Evolutionary conservation across 768 basidiomycete genomes (phyloP), one percentile per base, ranked within the genome.

Genomic region (Pleurotus eryngii): DNA sequence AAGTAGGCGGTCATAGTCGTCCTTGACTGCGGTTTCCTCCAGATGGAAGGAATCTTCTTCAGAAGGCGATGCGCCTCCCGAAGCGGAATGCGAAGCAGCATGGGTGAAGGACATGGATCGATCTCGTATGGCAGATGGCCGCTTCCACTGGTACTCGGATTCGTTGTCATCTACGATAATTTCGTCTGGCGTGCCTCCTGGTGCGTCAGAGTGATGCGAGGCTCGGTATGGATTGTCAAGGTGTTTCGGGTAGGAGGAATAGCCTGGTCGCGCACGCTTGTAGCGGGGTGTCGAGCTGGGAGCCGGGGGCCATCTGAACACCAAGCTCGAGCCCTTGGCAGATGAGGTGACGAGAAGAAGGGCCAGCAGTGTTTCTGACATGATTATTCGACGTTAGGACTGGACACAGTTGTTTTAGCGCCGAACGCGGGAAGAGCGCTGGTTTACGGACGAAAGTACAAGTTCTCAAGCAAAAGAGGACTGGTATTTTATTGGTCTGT

Each of bases 331-430:
- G 24, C 89, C 91, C 65, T 86, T 90, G 5, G 90, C 86, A 7
- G 92, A 94, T 11, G 87, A 86, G 4, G 91, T 91, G 43, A 93
- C 90, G 37, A 97, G 82, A 3, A 95, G 72, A 59, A 96, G 77
- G 8, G 91, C 87, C 47, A 95, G 75, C 30, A 97, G 80, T 2
- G 86, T 85, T 70, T 90, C 87, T 40, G 87, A 86, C 89, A 91
- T 90, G 24, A 4, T 17, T 22, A 37, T 24, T 38, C 49, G 3
- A 26, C 43, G 8, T 26, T 26, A 5, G 30, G 11, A 17, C 4
- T 18, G 11, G 26, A 15, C 15, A 4, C 4, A 22, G 17, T 15
- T 35, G 30, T 35, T 35, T 35, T 35, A 9, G 30, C 30, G 30
- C 30, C 30, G 30, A 20, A 20, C 20, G 20, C 20, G 20, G 1